Evolutionary conservation across 805 yeast species (phyloP).

Genomic region (Ogataea trehalophila): DNA sequence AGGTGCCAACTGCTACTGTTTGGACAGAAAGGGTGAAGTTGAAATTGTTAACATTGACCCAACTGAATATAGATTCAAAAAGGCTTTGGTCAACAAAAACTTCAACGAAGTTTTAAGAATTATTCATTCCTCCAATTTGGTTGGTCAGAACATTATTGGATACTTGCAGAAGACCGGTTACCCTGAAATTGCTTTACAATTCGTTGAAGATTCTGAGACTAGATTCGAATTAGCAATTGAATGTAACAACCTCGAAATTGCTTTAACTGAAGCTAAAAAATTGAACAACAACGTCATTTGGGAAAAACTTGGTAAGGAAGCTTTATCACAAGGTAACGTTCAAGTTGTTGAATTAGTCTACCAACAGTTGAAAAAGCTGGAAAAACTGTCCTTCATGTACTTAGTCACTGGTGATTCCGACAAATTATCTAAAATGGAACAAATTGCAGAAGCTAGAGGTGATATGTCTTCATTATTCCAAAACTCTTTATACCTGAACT

Average conservation of each 20-base stretch:
- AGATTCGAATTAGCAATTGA: slow-evolving; percentile 94
- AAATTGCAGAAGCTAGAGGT: slow-evolving; percentile 84
- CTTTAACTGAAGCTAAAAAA: slow-evolving; percentile 81
- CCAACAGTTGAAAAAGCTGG: slow-evolving; percentile 83
- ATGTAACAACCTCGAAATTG: slow-evolving; percentile 83
- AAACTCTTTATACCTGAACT: slow-evolving; percentile 73
- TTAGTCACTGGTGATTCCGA: slow-evolving; percentile 74
- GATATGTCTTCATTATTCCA: slow-evolving; percentile 77
- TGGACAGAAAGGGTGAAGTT: slow-evolving; percentile 81
- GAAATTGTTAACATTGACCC: slow-evolving; percentile 82
- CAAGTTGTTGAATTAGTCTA: slow-evolving; percentile 80
- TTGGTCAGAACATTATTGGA: slow-evolving; percentile 95
- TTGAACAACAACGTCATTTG: slow-evolving; percentile 67
- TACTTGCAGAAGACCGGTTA: slow-evolving; percentile 92
- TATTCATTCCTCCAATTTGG: slow-evolving; percentile 83
- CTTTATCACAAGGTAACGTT: slow-evolving; percentile 83
- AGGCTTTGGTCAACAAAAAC: slow-evolving; percentile 83
- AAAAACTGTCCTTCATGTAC: slow-evolving; percentile 85
- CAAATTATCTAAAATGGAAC: slow-evolving; percentile 78
- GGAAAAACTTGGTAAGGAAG: slow-evolving; percentile 81
- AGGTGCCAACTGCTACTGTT: slow-evolving; percentile 70
- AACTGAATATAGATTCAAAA: slow-evolving; percentile 94
- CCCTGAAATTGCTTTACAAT: slow-evolving; percentile 96
- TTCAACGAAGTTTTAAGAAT: slow-evolving; percentile 88
- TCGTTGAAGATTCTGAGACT: slow-evolving; percentile 94